phyloP scores from a whole-genome alignment of 2,329 filamentous ascomycete species.

The Colletotrichum theobromicola region DNA sequence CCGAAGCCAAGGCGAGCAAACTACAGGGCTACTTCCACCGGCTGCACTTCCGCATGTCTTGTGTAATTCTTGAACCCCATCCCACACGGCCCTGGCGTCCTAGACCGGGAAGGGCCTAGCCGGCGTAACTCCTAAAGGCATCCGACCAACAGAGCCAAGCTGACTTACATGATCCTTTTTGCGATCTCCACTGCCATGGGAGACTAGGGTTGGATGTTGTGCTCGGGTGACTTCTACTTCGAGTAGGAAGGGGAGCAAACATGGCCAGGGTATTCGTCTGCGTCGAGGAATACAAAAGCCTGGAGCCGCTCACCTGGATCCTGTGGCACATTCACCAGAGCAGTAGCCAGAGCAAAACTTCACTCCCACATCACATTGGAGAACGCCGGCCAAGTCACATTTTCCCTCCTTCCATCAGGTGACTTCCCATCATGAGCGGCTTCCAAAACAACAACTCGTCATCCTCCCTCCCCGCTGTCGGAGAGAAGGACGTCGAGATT shows the following conservation, averaged over 20 bases:
- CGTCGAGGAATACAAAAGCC: constrained; percentile 3
- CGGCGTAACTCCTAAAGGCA: neutral
- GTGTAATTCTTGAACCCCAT: neutral
- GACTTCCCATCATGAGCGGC: neutral
- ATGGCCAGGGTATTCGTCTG: neutral
- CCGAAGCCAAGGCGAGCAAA: neutral
- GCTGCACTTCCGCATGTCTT: constrained; percentile 1
- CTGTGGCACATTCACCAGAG: neutral
- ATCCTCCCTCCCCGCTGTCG: neutral
- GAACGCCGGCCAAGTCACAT: neutral
- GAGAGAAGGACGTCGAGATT: constrained; percentile 7
- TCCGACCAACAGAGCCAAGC: neutral
- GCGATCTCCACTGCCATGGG: neutral
- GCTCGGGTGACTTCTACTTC: neutral
- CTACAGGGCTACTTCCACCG: neutral
- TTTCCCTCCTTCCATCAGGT: neutral
- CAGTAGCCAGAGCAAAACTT: neutral
- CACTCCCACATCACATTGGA: neutral
- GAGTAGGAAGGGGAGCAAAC: neutral
- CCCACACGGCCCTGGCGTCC: neutral
- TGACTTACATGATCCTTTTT: neutral
- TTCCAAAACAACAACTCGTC: neutral
- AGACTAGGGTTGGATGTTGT: neutral
- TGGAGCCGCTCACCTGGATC: neutral
- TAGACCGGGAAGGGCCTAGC: neutral